Conservation (phyloP, 2,329 filamentous ascomycete species). For the Venturia pyrina region DNA sequence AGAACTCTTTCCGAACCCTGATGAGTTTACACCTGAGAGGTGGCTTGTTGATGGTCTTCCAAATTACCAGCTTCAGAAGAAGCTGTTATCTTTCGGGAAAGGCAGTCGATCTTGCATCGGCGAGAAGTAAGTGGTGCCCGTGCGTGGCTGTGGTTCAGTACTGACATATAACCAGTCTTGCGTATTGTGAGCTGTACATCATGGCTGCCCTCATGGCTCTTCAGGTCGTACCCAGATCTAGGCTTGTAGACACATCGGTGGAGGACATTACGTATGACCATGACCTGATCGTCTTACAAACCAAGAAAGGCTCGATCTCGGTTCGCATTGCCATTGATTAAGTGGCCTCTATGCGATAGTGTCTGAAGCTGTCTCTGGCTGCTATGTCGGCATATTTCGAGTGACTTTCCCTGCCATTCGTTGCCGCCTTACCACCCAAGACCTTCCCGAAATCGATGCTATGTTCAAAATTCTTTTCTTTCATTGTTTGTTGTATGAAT, state of each 20-base stretch:
- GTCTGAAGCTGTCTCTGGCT: neutral
- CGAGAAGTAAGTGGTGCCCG: slow-evolving; percentile 22
- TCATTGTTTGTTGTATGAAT: too few relatives aligned
- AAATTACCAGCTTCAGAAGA: slow-evolving; percentile 18
- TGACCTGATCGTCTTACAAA: neutral
- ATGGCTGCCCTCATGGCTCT: slow-evolving; percentile 19
- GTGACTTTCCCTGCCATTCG: neutral
- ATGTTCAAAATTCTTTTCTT: too few relatives aligned
- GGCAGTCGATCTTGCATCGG: slow-evolving; percentile 38
- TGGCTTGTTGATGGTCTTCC: slow-evolving; percentile 19
- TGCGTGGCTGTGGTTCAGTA: neutral
- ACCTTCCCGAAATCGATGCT: too few relatives aligned
- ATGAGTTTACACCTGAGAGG: slow-evolving; percentile 23
- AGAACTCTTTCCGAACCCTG: slow-evolving; percentile 18
- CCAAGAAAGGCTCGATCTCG: neutral
- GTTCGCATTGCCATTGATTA: neutral
- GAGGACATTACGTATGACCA: slow-evolving; percentile 18
- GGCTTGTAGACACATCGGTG: slow-evolving; percentile 19
- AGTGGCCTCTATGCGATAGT: neutral
- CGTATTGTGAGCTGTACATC: slow-evolving; percentile 28
- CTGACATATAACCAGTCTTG: slow-evolving; percentile 17
- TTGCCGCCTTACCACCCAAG: too few relatives aligned
- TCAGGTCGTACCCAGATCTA: slow-evolving; percentile 15
- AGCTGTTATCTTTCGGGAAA: slow-evolving; percentile 29
- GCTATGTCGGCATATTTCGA: neutral